Base-by-base conservation (phyloP, 345 rosid species). In the Arabidopsis arenosa region DNA sequence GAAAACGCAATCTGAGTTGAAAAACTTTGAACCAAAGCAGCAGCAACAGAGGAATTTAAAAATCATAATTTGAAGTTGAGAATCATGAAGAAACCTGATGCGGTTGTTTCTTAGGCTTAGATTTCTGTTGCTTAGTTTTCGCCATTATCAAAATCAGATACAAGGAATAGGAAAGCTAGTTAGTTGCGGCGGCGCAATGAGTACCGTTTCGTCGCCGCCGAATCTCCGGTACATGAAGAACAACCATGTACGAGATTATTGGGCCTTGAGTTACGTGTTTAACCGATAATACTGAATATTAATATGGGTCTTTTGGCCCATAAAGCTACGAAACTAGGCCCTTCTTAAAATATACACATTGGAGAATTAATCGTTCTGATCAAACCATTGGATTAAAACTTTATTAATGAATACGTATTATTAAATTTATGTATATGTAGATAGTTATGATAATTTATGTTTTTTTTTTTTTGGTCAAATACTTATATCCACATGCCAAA, bases 111-210 rank as follows among this genome's bases (percentile, higher is more conserved):
- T 84, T 89, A 5, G 86, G 81, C 66, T 84, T 90, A 56, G 86
- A 75, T 82, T 91, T 84, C 21, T 85, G 90, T 14, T 81, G 90
- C 81, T 85, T 91, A 49, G 88, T 77, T 84, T 93, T 93, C 13
- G 88, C 96, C 98, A 91, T 93, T 70, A 1, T 23, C 48, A 18
- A 21, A 23, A 28, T 18, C 33, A 40, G 15, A 21, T 61, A 32
- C 33, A 26, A 55, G 39, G 18, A 17, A 51, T 39, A 3, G 0
- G 4, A 26, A 40, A 30, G 54, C 63, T 36, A 23, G 57, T 48
- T 39, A 10, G 52, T 54, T 69, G 47, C 75, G 65, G 75, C 75
- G 64, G 75, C 17, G 36, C 49, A 4, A 44, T 33, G 15, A 40
- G 17, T 41, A 73, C 8, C 1, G 4, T 17, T 21, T 59, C 51